Evolutionary conservation across 305 asterid species (phyloP), one percentile per base, ranked within the genome.

Genomic region (Andrographis paniculata): DNA sequence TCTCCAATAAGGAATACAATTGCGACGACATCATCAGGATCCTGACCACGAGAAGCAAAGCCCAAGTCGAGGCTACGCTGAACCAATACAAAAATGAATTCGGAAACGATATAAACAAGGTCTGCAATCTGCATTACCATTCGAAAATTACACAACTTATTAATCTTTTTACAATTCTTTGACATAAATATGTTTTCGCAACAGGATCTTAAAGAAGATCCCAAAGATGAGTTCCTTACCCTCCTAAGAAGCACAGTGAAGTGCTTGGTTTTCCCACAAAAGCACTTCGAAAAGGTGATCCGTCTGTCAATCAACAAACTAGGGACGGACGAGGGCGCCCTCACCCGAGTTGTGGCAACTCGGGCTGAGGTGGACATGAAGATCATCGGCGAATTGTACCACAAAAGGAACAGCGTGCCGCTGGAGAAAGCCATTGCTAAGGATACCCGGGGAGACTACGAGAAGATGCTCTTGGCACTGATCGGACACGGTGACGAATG

Each of bases 401-500:
- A 80, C 52, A 83, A 61, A 53, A 74, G 96, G 72, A 82, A 75
- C 71, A 91, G 95, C 5, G 72, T 91, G 50, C 77, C 91, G 5
- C 77, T 91, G 16, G 85, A 69, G 18, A 67, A 43, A 7, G 99
- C 95, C 58, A 77, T 91, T 42, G 71, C 63, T 2, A 86, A 83
- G 72, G 96, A 91, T 70, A 91, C 96, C n/a, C 39, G 19, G 13
- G 99, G 96, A 21, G 93, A 91, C 60, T 91, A 80, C 21, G 96
- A 86, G 76, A 81, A 70, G 36, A 62, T 91, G 94, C 72, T 91
- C 35, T 45, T 83, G 69, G 72, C 94, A 68, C 69, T 91, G 50
- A 37, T 91, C 17, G 99, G 99, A 10, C 69, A 78, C n/a, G 92
- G 45, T 9, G 76, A 78, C 45, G 79, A 66, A 60, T 85, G 71